These are phyloP conservation scores for Pichia sp. DNA, from an alignment of 1,139 yeast species.

Conservation along the genomic window DNA sequence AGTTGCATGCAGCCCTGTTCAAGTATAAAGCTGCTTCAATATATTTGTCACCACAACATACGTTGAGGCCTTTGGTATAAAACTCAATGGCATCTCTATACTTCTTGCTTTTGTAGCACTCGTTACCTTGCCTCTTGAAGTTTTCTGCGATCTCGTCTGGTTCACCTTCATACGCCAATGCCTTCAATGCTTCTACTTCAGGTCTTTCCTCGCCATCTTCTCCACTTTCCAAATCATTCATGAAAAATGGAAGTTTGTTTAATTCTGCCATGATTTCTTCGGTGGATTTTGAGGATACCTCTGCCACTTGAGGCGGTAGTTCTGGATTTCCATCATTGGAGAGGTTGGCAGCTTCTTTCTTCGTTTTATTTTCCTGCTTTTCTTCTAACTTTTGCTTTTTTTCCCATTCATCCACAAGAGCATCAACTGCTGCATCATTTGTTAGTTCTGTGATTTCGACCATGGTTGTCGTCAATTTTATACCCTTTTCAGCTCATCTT, in stretches of 20 bases:
- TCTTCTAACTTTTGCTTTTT: conserved; percentile 24
- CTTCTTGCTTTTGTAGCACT: conserved; percentile 65
- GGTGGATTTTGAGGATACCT: conserved; percentile 58
- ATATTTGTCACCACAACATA: conserved; percentile 52
- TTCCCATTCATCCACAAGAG: conserved; percentile 45
- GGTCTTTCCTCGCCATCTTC: conserved; percentile 75
- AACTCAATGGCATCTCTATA: conserved; percentile 72
- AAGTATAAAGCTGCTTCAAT: conserved; percentile 62
- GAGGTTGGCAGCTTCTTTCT: conserved; percentile 29
- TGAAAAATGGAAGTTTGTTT: conserved; percentile 86
- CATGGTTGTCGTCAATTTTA: no score
- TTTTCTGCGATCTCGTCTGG: conserved; percentile 88
- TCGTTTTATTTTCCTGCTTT: conserved; percentile 35
- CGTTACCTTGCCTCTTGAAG: conserved; percentile 92
- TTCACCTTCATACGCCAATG: conserved; percentile 92
- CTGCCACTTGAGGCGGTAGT: conserved; percentile 78
- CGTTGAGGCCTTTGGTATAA: conserved; percentile 77
- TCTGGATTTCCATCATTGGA: conserved; percentile 63
- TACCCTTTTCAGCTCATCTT: background rate
- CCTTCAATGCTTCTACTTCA: conserved; percentile 81
- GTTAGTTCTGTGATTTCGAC: conserved; percentile 30
- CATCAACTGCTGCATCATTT: conserved; percentile 22
- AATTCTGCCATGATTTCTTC: conserved; percentile 78
- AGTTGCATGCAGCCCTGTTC: conserved; percentile 89
- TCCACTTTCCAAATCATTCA: conserved; percentile 79